Base-by-base conservation (phyloP, 1,284 basidiomycete genomes). In the Rhodotorula sp. region DNA sequence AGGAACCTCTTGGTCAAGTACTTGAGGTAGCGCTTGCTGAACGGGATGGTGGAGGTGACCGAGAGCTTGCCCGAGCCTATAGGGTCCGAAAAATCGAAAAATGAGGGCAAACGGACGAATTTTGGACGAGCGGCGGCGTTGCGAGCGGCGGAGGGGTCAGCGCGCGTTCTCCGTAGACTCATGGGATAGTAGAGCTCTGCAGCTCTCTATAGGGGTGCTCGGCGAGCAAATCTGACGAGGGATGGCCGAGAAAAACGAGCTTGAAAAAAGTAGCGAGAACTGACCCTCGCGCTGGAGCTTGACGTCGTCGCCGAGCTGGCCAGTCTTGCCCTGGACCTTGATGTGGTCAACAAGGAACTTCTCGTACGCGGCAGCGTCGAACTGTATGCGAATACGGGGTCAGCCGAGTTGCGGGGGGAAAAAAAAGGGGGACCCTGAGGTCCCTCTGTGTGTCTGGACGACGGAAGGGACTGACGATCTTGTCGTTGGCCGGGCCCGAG, bases 301-400 rank as follows among this genome's bases (percentile, higher is more conserved):
- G 75, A 83, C 79, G 67, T 78, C 77, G 62, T 83, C 81, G 64
- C 82, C 82, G 67, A 83, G 81, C 77, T 83, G 81, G 64, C 82
- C 82, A n/a, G 82, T 80, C 79, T 82, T 82, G 68, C 77, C 81
- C 68, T 83, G 81, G 68, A 83, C 81, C 81, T 83, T 83, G 80
- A 83, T 82, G 72, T 79, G 78, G 79, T 83, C 82, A 78, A 82
- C 80, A 66, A 83, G 79, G 80, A 79, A 83, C 81, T 83, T 82
- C 77, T 83, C 80, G 77, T 81, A 83, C 57, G 79, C 80, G 66
- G 81, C 82, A 65, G 79, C 81, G 73, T 83, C 82, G 66, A 83
- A 80, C 70, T 72, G 60, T 2, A 21, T 0, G 34, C 5, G 21
- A 34, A 10, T 23, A 12, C 26, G 23, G 10, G 0, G 14, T 3